Conservation (phyloP, 129 eudicot species). For the Tanacetum coccineum region DNA sequence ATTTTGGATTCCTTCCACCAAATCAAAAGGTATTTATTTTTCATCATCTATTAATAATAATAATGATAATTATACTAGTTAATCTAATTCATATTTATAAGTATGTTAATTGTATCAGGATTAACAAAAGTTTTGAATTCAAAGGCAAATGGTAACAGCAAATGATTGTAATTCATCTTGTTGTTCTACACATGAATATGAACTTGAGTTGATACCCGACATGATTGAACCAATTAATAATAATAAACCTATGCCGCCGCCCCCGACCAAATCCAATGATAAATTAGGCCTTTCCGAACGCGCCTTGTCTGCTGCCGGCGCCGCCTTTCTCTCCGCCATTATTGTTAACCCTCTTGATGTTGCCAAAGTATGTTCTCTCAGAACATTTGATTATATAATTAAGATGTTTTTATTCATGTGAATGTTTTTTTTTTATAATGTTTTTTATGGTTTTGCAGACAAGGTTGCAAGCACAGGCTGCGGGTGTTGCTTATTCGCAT, state of each 20-base stretch:
- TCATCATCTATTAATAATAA: too few species aligned
- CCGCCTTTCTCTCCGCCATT: conserved; percentile 89
- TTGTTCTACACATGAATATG: conserved; percentile 23
- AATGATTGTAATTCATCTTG: not conserved
- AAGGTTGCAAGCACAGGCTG: conserved; percentile 98
- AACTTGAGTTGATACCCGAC: conserved; percentile 37
- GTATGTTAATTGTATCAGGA: conserved; percentile 2
- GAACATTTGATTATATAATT: too few species aligned
- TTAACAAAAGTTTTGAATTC: too few species aligned
- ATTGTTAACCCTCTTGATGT: conserved; percentile 97
- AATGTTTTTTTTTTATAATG: too few species aligned
- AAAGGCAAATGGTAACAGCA: conserved; percentile 37
- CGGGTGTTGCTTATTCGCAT: conserved; percentile 83
- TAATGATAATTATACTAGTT: too few species aligned
- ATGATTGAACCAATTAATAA: conserved; percentile 36
- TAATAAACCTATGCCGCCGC: conserved; percentile 23
- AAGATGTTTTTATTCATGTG: too few species aligned
- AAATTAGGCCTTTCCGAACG: conserved; percentile 56
- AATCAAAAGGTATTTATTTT: conserved; percentile 29
- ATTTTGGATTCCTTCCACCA: conserved; percentile 12
- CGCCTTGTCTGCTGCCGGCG: conserved; percentile 92
- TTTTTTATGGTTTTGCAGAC: conserved; percentile 55
- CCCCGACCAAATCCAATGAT: conserved; percentile 21
- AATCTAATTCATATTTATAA: too few species aligned
- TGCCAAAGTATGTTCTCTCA: conserved; percentile 54